Evolutionary conservation across 352 stramenopile genomes (phyloP).

Genomic region (Globisporangium rhizosaccharum): DNA sequence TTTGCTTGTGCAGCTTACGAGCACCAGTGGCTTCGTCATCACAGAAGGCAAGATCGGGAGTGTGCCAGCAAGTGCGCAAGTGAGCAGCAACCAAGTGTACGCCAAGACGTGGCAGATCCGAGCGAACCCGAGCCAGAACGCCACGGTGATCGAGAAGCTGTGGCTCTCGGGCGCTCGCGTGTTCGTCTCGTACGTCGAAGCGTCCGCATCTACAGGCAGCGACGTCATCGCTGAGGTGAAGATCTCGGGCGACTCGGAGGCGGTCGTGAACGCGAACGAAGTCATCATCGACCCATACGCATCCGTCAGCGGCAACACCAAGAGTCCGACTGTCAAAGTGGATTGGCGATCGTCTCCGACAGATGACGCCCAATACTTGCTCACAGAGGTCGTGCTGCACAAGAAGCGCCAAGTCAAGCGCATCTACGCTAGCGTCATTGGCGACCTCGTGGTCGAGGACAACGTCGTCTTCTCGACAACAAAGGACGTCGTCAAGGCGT

Average conservation of each 20-base stretch:
- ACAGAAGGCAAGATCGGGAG: background rate
- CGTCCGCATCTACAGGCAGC: conserved; percentile 16
- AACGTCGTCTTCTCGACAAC: background rate
- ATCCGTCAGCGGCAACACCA: no score
- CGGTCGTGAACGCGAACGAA: no score
- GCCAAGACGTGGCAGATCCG: background rate
- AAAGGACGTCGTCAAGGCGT: background rate
- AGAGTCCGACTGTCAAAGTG: no score
- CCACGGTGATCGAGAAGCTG: background rate
- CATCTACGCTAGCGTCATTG: background rate
- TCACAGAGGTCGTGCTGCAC: background rate
- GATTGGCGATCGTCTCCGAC: no score
- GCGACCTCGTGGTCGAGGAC: background rate
- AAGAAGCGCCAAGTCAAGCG: background rate
- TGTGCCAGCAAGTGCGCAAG: background rate
- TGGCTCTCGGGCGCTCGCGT: background rate
- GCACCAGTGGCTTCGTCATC: background rate
- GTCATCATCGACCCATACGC: no score
- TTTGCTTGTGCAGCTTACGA: no score
- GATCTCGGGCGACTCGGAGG: background rate
- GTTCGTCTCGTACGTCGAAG: background rate
- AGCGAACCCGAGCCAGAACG: background rate
- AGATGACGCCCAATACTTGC: background rate
- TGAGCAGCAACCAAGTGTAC: background rate
- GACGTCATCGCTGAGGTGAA: background rate